Evolutionary conservation across 495 filamentous ascomycete species (phyloP), one percentile per base, ranked within the genome.

Genomic region (Penicillium goetzii): DNA sequence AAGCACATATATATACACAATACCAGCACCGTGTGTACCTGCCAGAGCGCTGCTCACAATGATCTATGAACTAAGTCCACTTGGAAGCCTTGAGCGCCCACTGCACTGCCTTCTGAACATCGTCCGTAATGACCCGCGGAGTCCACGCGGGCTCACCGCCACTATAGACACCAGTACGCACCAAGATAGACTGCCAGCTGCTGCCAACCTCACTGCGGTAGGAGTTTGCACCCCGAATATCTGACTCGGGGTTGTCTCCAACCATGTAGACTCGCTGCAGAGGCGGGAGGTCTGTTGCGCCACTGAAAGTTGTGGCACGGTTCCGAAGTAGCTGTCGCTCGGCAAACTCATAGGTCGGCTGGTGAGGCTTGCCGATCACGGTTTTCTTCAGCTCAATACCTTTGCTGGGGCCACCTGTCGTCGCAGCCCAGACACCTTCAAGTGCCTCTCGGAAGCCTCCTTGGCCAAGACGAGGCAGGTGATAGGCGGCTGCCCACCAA

Each of bases 201-300:
- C 87, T 92, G 8, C 89, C 89, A 45, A 77, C 64, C 10, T 80
- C 74, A 62, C 89, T 92, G 14, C 70, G 68, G 72, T 89, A 95
- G 33, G 80, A 81, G 68, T 97, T 98, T 26, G 91, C 94, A n/a
- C 96, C 95, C 14, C 82, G 77, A 61, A 99, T 96, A 75, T 99
- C 95, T 32, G 87, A 91, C 71, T 91, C 91, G 0, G 95, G 94
- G 66, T 98, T 99, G 68, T 99, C 95, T 0, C 95, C 95, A n/a
- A 99, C 83, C 94, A 98, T 97, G 69, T 96, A 98, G 6, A 99
- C 91, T 15, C 80, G 84, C 68, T 78, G 74, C 61, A 97, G 70
- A 17, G 77, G 78, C 9, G 69, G 70, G 1, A 80, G 60, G 17
- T 77, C 64, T 38, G 73, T 64, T 17, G 68, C 70, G 47, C 19